Conservation (phyloP, 352 stramenopile genomes). For the Pythium periplocum region DNA sequence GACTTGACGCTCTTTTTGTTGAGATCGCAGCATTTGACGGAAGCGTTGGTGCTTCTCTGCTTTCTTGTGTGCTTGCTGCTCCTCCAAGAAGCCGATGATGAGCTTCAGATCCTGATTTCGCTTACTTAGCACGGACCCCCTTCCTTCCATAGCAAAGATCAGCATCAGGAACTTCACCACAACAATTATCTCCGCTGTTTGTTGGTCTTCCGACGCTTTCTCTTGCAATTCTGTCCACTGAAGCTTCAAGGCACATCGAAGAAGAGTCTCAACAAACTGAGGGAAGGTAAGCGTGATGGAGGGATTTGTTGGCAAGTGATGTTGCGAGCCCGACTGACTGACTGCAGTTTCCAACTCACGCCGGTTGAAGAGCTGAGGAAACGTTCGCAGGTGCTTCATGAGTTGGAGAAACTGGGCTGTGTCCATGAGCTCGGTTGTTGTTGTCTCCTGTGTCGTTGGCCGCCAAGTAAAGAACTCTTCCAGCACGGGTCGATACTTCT, state of each 20-base stretch:
- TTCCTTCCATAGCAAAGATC: constrained; percentile 72
- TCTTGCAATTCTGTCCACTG: constrained; percentile 31
- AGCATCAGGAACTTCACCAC: constrained; percentile 72
- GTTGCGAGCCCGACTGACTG: constrained; percentile 16
- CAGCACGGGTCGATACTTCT: constrained; percentile 17
- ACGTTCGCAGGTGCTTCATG: constrained; percentile 47
- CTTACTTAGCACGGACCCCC: constrained; percentile 51
- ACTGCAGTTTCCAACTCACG: constrained; percentile 47
- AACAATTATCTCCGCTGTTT: constrained; percentile 19
- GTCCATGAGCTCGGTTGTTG: constrained; percentile 13
- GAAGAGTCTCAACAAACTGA: constrained; percentile 56
- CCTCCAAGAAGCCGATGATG: constrained; percentile 41
- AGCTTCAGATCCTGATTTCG: constrained; percentile 48
- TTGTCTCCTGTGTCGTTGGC: neutral
- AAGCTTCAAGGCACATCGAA: constrained; percentile 40
- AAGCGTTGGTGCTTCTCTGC: constrained; percentile 40
- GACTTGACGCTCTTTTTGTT: too few relatives aligned
- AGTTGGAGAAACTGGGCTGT: constrained; percentile 30
- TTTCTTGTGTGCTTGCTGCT: constrained; percentile 32
- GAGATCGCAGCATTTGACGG: constrained; percentile 17
- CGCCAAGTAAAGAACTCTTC: constrained; percentile 15
- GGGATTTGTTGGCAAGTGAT: too few relatives aligned
- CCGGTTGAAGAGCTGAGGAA: constrained; percentile 55
- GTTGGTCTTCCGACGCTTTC: neutral
- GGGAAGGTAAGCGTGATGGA: constrained; percentile 38